A percentile compares a stretch with the other conserved stretches of the same genome.
Evolutionary conservation across 2,329 filamentous ascomycete genomes (phyloP).

Genomic region (Colletotrichum lini): DNA sequence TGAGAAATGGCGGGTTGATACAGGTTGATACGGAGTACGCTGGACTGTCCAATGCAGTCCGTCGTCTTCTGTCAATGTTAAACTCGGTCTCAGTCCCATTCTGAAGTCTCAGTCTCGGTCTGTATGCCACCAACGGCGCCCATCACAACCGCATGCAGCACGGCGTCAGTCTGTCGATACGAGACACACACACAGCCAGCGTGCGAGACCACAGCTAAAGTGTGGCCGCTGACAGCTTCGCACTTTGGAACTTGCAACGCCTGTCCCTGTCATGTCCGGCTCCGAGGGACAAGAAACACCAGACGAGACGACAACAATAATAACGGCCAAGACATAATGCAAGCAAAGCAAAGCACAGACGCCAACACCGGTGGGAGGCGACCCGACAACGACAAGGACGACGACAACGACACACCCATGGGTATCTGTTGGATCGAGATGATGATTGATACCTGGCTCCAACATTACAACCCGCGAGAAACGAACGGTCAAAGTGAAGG

Average conservation of each 20-base stretch:
- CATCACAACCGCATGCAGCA: not conserved
- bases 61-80: no score
- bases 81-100: no score
- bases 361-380: not conserved
- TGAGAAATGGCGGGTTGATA: no score
- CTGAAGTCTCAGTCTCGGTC: not conserved
- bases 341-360: conserved; percentile 29
- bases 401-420: not conserved
- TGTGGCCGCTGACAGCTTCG: no score
- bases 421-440: no score
- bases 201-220: no score
- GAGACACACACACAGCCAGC: not conserved
- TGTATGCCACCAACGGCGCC: not conserved
- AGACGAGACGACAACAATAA: conserved; percentile 33
- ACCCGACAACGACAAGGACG: not conserved
- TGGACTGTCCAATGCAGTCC: no score
- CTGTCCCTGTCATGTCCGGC: conserved; percentile 12
- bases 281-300: conserved; percentile 26
- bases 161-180: not conserved
- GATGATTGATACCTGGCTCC: no score
- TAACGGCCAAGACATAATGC: conserved; percentile 22
- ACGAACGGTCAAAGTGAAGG: no score
- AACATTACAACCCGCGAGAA: no score
- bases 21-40: no score
- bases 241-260: not conserved